These are phyloP conservation scores for Debaryomyces sp. DNA, from an alignment of 1,139 yeast species.

Conservation along the genomic window DNA sequence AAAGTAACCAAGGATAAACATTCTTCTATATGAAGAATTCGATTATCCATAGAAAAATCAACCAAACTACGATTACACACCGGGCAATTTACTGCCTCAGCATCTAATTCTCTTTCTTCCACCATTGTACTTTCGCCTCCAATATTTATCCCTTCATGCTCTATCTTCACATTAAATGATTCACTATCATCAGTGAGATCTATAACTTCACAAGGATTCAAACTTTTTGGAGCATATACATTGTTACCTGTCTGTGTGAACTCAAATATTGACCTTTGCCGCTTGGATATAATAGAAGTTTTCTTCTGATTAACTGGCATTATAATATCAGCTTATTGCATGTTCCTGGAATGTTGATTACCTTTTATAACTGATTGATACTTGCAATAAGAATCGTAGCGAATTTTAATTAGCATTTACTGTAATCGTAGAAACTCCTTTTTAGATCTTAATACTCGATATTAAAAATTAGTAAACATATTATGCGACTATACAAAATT, in stretches of 20 bases:
- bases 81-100: constrained; percentile 43
- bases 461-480: not conserved
- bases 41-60: constrained; percentile 35
- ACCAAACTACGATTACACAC: constrained; percentile 45
- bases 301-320: constrained; percentile 3
- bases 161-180: constrained; percentile 14
- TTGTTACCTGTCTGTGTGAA: constrained; percentile 10
- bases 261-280: constrained; percentile 20
- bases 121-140: not conserved
- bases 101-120: constrained; percentile 2
- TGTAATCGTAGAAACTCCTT: not conserved
- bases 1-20: constrained; percentile 37
- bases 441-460: not conserved
- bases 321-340: not conserved
- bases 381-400: not conserved
- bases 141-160: constrained; percentile 3
- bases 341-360: not conserved
- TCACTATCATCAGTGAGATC: constrained; percentile 12
- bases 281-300: constrained; percentile 1
- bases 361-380: not conserved
- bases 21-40: constrained; percentile 61
- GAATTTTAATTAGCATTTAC: not conserved
- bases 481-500: constrained; percentile 1
- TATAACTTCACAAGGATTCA: constrained; percentile 7
- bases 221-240: constrained; percentile 1